Evolutionary conservation across 2,329 filamentous ascomycete species (phyloP).

Genomic region (Fusarium devonianum): DNA sequence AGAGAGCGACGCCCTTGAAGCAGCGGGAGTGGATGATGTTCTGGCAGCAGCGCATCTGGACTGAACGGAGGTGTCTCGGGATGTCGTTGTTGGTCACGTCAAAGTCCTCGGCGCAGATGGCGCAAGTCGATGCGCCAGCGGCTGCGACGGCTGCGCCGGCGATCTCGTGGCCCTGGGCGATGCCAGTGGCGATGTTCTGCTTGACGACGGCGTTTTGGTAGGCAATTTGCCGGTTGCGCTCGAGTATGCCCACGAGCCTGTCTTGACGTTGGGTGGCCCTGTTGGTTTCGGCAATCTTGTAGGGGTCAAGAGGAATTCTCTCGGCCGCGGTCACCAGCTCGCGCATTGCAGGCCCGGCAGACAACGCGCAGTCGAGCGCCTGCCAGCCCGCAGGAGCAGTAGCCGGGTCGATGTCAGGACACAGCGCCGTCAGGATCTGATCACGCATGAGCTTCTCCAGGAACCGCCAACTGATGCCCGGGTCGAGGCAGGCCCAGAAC

Average conservation of each 20-base stretch:
- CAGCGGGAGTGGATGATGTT: slow-evolving; percentile 22
- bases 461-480: slow-evolving; percentile 17
- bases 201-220: background rate
- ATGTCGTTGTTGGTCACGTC: background rate
- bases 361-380: background rate
- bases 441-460: slow-evolving; percentile 11
- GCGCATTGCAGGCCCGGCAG: background rate
- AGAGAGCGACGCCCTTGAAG: slow-evolving; percentile 10
- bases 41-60: slow-evolving; percentile 14
- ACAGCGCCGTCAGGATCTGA: slow-evolving; percentile 12
- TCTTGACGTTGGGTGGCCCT: background rate
- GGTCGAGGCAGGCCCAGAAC: slow-evolving; percentile 12
- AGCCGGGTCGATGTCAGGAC: background rate
- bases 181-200: background rate
- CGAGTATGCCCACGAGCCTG: background rate
- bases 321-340: background rate
- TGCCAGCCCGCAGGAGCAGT: background rate
- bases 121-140: background rate
- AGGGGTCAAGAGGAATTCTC: background rate
- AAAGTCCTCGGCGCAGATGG: slow-evolving; percentile 16
- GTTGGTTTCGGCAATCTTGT: too few species aligned
- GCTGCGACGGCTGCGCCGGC: background rate
- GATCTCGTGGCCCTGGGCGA: background rate
- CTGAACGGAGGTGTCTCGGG: slow-evolving; percentile 6
- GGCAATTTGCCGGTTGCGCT: slow-evolving; percentile 11